Conservation (phyloP, 768 basidiomycete species). For the Asterophora parasitica region DNA sequence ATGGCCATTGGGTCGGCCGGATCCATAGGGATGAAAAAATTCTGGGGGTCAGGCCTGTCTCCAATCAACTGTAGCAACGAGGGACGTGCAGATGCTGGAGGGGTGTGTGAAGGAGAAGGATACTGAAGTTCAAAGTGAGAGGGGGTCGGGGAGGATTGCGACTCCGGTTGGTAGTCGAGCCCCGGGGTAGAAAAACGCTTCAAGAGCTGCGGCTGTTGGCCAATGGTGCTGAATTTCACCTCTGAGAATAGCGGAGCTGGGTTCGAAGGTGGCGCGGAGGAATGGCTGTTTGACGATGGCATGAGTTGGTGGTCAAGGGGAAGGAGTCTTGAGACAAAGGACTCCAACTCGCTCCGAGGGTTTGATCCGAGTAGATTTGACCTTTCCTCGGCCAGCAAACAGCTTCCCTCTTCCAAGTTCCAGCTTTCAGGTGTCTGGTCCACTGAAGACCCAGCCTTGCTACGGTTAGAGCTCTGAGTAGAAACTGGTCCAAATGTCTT, state of each 20-base stretch:
- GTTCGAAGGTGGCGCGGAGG: slow-evolving; percentile 10
- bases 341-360: no score
- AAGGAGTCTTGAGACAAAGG: no score
- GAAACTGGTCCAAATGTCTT: no score
- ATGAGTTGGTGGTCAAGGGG: no score
- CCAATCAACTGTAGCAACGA: slow-evolving; percentile 15
- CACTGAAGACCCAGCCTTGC: no score
- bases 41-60: slow-evolving; percentile 1
- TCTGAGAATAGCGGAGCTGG: slow-evolving; percentile 36
- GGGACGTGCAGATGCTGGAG: slow-evolving; percentile 12
- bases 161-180: slow-evolving; percentile 22
- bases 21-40: slow-evolving; percentile 1
- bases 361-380: no score
- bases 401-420: no score
- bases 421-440: no score
- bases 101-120: slow-evolving; percentile 6
- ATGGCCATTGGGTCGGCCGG: not conserved
- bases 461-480: no score
- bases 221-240: slow-evolving; percentile 50
- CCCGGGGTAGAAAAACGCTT: slow-evolving; percentile 40
- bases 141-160: slow-evolving; percentile 17
- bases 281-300: no score
- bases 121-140: slow-evolving; percentile 14
- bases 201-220: slow-evolving; percentile 47
- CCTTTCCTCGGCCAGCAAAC: no score